Evolutionary conservation across 1,284 basidiomycete species (phyloP).

Genomic region (Chalciporus piperatoides): DNA sequence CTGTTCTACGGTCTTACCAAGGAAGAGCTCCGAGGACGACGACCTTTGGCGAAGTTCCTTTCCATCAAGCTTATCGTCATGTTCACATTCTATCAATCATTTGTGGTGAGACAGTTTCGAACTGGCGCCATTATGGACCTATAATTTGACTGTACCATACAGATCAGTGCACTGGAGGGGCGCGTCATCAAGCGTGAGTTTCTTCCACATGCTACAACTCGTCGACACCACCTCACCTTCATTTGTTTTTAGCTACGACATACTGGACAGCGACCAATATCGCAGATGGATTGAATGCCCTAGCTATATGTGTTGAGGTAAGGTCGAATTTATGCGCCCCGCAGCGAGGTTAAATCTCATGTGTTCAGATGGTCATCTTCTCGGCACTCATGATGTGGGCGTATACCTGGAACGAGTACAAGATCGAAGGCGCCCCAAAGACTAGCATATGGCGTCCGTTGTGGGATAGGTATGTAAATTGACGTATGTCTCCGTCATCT

Average conservation of each 20-base stretch:
- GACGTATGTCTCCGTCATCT: neutral
- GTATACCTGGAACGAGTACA: constrained; percentile 70
- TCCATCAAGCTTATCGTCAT: constrained; percentile 84
- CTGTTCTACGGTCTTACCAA: constrained; percentile 80
- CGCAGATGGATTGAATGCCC: constrained; percentile 76
- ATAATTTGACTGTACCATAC: neutral
- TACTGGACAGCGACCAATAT: constrained; percentile 82
- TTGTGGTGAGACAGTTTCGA: constrained; percentile 49
- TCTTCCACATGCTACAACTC: neutral
- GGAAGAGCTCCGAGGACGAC: constrained; percentile 69
- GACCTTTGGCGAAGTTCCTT: constrained; percentile 80
- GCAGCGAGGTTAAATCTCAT: constrained; percentile 2
- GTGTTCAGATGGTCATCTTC: constrained; percentile 74
- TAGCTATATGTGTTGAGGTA: constrained; percentile 81
- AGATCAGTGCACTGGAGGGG: constrained; percentile 61
- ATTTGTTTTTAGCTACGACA: constrained; percentile 46
- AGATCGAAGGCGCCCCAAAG: constrained; percentile 30
- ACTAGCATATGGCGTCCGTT: constrained; percentile 63
- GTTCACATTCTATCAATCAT: constrained; percentile 78
- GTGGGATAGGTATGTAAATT: constrained; percentile 58
- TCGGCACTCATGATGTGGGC: constrained; percentile 78
- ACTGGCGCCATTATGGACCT: neutral
- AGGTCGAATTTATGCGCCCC: neutral
- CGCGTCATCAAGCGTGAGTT: constrained; percentile 55
- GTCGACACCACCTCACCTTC: neutral